Conservation (phyloP, 1,139 yeast genomes). For the Pichia sp. region DNA sequence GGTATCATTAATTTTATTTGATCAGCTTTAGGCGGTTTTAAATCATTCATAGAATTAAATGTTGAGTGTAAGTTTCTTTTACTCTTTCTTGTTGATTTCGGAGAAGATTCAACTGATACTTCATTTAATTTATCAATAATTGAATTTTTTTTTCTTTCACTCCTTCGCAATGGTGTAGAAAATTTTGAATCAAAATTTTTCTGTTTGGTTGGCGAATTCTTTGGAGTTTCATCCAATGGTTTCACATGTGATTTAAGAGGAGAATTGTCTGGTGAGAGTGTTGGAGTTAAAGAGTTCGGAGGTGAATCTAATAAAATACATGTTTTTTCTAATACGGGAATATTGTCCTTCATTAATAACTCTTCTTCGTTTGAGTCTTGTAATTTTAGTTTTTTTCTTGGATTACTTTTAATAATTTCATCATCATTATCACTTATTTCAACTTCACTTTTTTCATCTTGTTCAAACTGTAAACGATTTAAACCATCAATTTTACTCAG, state of each 20-base stretch:
- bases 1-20: conserved; percentile 29
- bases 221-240: not conserved
- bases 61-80: conserved; percentile 8
- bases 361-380: not conserved
- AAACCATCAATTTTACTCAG: conserved; percentile 29
- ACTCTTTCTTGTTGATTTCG: conserved; percentile 2
- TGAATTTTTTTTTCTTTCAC: conserved; percentile 3
- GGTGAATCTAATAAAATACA: not conserved
- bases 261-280: not conserved
- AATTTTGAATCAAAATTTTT: not conserved
- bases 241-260: conserved; percentile 5
- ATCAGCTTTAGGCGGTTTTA: conserved; percentile 22
- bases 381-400: not conserved
- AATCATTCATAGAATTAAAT: conserved; percentile 16
- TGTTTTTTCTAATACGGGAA: not conserved
- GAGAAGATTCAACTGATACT: conserved; percentile 1
- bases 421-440: not conserved
- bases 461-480: conserved; percentile 21
- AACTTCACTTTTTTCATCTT: conserved; percentile 20
- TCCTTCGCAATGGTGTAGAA: conserved; percentile 2
- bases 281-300: not conserved
- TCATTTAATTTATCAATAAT: conserved; percentile 2
- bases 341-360: too few relatives aligned
- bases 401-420: not conserved
- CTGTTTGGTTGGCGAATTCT: not conserved